Percentiles rank a stretch among this genome's conserved stretches.
Conservation (phyloP, 805 yeast species). For the Jamesozyma jinghongensis region DNA sequence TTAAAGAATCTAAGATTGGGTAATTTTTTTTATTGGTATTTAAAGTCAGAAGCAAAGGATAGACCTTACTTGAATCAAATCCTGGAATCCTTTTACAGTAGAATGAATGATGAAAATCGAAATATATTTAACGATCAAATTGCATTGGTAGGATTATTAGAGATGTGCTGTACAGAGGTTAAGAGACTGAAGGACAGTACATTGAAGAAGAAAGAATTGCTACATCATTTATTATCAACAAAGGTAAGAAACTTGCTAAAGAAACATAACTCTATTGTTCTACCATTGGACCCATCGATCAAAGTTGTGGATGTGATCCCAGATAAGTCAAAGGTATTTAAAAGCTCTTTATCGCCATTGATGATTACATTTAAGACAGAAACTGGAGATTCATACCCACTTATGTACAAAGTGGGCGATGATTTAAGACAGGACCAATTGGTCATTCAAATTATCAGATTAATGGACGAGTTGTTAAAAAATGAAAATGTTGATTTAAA, state of each 20-base stretch:
- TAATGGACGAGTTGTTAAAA: conserved; percentile 82
- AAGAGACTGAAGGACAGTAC: conserved; percentile 68
- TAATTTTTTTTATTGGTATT: conserved; percentile 83
- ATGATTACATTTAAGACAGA: conserved; percentile 66
- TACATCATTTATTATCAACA: conserved; percentile 39
- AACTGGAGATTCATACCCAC: conserved; percentile 47
- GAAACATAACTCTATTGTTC: conserved; percentile 41
- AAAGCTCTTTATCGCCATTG: conserved; percentile 82
- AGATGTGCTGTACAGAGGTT: conserved; percentile 54
- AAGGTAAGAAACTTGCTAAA: conserved; percentile 34
- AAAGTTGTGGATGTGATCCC: conserved; percentile 68
- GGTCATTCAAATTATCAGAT: conserved; percentile 82
- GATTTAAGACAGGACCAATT: conserved; percentile 94
- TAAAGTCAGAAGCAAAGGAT: conserved; percentile 80
- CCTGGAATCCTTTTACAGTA: conserved; percentile 37
- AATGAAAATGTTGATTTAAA: conserved; percentile 85
- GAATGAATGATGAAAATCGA: conserved; percentile 20
- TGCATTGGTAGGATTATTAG: conserved; percentile 55
- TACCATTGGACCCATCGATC: conserved; percentile 80
- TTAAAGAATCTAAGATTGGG: conserved; percentile 59
- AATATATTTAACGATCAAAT: conserved; percentile 47
- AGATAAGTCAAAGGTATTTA: conserved; percentile 76
- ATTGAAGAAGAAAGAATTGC: conserved; percentile 59
- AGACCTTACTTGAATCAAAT: conserved; percentile 42
- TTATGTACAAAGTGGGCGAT: conserved; percentile 92